Base-by-base conservation (phyloP, 2,329 filamentous ascomycete genomes). In the Lasiodiplodia gonubiensis region DNA sequence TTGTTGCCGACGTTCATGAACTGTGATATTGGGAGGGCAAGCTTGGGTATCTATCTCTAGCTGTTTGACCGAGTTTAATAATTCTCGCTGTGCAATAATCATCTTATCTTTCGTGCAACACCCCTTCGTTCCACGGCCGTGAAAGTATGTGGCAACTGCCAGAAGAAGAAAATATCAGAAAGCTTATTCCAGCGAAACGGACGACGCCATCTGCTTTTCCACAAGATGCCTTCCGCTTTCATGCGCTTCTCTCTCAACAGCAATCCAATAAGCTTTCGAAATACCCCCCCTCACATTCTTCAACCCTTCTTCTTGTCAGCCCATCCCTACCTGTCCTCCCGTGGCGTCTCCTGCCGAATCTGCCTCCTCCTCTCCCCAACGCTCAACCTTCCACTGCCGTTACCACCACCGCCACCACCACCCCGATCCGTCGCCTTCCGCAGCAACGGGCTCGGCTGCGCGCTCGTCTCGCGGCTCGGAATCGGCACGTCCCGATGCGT, bases 381-480 rank as follows among this genome's bases (percentile, higher is more conserved):
- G 5, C 18, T 27, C 11, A 46, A 51, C 42, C 21, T 27, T 10
- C n/a, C 46, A 4, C 21, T 14, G 10, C 21, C 48, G 11, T n/a
- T 35, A 30, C 37, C 54, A 54, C 35, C 49, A 33, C 14, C 18
- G 0, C 21, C n/a, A 37, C 64, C n/a, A n/a, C 33, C 52, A 16
- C 23, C 30, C 14, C 52, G 53, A 21, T 52, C 75, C 4, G 74
- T 78, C 3, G 76, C 77, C 14, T 76, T 70, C 51, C 77, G 70
- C 1, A 79, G 67, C 48, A 79, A 67, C 46, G 78, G 77, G 64
- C 77, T 79, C 1, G 77, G 37, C 59, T 7, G 71, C 35, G 2
- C 66, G 52, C 37, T 37, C 69, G 64, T 6, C 39, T 51, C n/a
- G 70, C 69, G 46, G 3, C 70, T 70, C 16, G 67, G 71, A 11